A percentile compares a stretch with the other conserved stretches of the same genome.
Conservation (phyloP, 2,329 filamentous ascomycete species). For the Cordyceps tenuipes region DNA sequence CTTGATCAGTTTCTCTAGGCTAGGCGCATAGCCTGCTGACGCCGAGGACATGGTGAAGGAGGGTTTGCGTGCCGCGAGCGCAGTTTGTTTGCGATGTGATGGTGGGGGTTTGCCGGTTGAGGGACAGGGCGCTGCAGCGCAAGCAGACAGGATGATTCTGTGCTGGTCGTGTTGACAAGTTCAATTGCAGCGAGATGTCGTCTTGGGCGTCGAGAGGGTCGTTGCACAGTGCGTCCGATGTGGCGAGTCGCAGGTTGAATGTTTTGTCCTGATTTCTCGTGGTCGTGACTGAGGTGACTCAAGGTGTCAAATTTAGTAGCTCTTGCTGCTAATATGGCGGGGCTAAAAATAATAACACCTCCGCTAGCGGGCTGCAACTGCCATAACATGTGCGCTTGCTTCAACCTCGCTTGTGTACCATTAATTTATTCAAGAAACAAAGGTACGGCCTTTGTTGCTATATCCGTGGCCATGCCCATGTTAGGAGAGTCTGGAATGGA, state of each 20-base stretch:
- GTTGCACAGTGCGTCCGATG: background rate
- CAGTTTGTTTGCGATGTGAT: background rate
- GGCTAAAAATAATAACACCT: no score
- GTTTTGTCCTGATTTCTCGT: background rate
- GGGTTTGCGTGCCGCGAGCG: background rate
- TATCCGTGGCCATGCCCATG: no score
- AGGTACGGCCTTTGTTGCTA: no score
- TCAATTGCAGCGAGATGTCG: background rate
- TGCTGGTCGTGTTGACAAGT: background rate
- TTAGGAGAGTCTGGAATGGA: no score
- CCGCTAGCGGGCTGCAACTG: background rate
- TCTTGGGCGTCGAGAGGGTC: background rate
- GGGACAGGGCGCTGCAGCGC: background rate
- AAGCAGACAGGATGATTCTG: background rate
- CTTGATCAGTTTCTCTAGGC: slow-evolving; percentile 69
- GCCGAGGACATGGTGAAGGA: slow-evolving; percentile 26
- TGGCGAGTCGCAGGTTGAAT: background rate
- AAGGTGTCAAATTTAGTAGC: slow-evolving; percentile 11
- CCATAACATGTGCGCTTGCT: no score
- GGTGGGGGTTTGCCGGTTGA: background rate
- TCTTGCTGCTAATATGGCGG: background rate
- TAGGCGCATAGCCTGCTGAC: slow-evolving; percentile 48
- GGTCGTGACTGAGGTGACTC: slow-evolving; percentile 1
- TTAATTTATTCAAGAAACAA: no score
- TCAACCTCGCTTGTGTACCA: no score